These are phyloP conservation scores for Pythium rishiriense DNA, from an alignment of 352 stramenopile species.

Conservation along the genomic window DNA sequence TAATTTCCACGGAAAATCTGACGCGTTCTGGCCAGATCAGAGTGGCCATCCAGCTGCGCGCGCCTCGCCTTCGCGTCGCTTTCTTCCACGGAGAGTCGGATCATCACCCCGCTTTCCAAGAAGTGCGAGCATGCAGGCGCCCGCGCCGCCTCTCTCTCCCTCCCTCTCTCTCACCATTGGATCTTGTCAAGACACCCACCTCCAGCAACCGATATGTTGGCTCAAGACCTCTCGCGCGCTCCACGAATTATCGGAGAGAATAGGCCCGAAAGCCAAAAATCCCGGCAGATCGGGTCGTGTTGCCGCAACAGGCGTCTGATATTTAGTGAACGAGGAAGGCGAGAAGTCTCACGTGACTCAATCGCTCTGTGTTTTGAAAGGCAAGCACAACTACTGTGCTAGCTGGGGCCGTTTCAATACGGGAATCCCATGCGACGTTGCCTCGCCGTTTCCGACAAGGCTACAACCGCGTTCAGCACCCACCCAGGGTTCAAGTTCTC, in stretches of 20 bases:
- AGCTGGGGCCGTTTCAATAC: background rate
- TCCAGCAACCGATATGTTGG: background rate
- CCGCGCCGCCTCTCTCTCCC: background rate
- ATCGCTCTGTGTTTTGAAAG: background rate
- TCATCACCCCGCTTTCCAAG: background rate
- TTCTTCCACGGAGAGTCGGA: conserved; percentile 1
- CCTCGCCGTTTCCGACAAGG: background rate
- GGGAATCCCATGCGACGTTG: background rate
- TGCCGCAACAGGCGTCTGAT: background rate
- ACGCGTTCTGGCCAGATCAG: conserved; percentile 11
- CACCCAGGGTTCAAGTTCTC: background rate
- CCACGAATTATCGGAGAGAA: background rate
- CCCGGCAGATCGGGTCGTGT: background rate
- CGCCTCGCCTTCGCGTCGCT: background rate
- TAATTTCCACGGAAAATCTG: conserved; percentile 6
- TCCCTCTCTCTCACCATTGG: background rate
- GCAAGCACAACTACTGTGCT: background rate
- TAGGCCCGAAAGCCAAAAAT: background rate
- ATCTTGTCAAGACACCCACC: background rate
- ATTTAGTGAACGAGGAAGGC: background rate
- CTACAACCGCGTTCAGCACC: background rate
- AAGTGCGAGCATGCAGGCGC: background rate
- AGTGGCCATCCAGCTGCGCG: background rate
- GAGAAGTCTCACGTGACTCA: background rate
- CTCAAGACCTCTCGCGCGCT: background rate